These are phyloP conservation scores for Phascolomyces articulosus DNA, from an alignment of 371 early-diverging fungal species.

Conservation along the genomic window DNA sequence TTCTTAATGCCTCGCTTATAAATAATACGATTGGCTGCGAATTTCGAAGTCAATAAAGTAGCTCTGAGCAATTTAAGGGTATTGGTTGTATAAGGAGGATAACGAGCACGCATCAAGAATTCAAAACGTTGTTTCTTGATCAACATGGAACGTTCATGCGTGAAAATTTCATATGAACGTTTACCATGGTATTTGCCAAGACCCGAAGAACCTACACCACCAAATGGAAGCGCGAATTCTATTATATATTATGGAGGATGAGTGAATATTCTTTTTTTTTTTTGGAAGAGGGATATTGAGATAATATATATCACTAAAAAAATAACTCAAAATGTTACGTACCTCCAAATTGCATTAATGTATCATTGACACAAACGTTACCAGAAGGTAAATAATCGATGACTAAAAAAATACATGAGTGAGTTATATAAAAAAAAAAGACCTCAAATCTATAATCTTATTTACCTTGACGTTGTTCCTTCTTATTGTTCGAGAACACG, in stretches of 20 bases:
- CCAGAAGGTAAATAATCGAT: constrained; percentile 76
- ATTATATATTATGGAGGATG: neutral
- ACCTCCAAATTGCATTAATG: constrained; percentile 67
- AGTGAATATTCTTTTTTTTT: neutral
- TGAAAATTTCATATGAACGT: constrained; percentile 75
- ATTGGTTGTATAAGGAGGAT: constrained; percentile 62
- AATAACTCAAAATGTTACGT: constrained; percentile 9
- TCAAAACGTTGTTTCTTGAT: constrained; percentile 51
- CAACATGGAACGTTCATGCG: constrained; percentile 67
- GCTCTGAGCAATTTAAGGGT: constrained; percentile 41
- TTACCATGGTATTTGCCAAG: constrained; percentile 88
- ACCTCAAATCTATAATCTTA: too few relatives aligned
- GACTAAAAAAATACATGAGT: constrained; percentile 39
- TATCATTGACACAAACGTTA: constrained; percentile 81
- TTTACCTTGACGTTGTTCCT: constrained; percentile 30
- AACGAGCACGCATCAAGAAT: constrained; percentile 46
- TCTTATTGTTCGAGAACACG: constrained; percentile 50
- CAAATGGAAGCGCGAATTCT: constrained; percentile 83
- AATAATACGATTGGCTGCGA: constrained; percentile 27
- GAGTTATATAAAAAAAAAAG: too few relatives aligned
- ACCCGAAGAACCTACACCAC: constrained; percentile 91
- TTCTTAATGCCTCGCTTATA: constrained; percentile 20
- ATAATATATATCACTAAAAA: neutral
- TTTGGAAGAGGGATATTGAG: too few relatives aligned
- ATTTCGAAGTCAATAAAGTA: constrained; percentile 36